Percentiles rank a stretch among this genome's conserved stretches.
phyloP scores from a whole-genome alignment of 352 stramenopile genomes.

The Phytophthora palmivora region DNA sequence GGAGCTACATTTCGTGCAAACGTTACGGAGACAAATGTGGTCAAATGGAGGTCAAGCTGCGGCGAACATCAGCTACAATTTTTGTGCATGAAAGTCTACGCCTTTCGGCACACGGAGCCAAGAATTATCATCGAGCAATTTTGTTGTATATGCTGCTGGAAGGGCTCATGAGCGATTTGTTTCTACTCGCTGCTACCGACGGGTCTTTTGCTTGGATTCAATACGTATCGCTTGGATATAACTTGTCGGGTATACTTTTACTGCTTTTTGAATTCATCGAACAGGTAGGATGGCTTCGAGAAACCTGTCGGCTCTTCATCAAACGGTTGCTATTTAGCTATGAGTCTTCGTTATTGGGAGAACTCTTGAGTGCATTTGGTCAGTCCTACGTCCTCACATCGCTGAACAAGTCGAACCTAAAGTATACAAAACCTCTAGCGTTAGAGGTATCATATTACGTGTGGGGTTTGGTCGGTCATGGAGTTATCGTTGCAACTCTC shows the following conservation, averaged over 20 bases:
- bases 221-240: slow-evolving; percentile 11
- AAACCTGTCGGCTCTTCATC: slow-evolving; percentile 5
- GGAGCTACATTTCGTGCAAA: slow-evolving; percentile 10
- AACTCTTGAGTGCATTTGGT: slow-evolving; percentile 1
- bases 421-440: not conserved
- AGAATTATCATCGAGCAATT: slow-evolving; percentile 12
- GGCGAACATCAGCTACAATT: slow-evolving; percentile 1
- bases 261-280: slow-evolving; percentile 8
- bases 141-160: slow-evolving; percentile 12
- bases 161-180: slow-evolving; percentile 17
- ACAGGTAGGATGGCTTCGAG: not conserved
- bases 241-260: slow-evolving; percentile 10
- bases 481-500: slow-evolving; percentile 7
- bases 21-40: slow-evolving; percentile 11
- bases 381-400: slow-evolving; percentile 9
- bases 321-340: slow-evolving; percentile 12
- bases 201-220: slow-evolving; percentile 15
- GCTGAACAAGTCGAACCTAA: slow-evolving; percentile 10
- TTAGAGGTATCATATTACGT: slow-evolving; percentile 14
- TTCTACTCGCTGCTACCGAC: slow-evolving; percentile 9
- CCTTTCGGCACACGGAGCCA: slow-evolving; percentile 5
- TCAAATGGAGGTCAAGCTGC: not conserved
- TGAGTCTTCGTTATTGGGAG: not conserved
- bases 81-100: slow-evolving; percentile 12
- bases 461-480: slow-evolving; percentile 15